These are phyloP conservation scores for Pulicaria dysenterica DNA, from an alignment of 129 eudicot species.

Conservation along the genomic window DNA sequence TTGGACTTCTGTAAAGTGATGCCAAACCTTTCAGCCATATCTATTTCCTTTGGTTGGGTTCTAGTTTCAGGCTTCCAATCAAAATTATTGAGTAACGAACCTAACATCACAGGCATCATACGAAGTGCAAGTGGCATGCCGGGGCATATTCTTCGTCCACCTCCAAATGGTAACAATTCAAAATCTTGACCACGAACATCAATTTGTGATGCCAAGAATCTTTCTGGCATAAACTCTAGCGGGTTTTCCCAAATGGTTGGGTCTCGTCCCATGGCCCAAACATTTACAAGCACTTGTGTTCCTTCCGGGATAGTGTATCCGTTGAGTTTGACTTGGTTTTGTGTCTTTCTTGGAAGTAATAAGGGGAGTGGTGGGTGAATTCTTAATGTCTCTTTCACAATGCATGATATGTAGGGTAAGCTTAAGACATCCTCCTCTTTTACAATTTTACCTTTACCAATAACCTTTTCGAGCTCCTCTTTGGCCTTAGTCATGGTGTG, in stretches of 20 bases:
- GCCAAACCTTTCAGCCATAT: constrained; percentile 31
- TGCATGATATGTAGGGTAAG: not conserved
- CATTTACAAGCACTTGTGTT: constrained; percentile 27
- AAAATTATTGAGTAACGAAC: constrained; percentile 24
- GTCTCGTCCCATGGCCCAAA: constrained; percentile 10
- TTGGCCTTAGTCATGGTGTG: not conserved
- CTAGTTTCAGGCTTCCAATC: constrained; percentile 34
- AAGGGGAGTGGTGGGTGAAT: not conserved
- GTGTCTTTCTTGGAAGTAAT: not conserved
- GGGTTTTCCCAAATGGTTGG: constrained; percentile 35
- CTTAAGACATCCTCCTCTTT: not conserved
- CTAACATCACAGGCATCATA: not conserved
- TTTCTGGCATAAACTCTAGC: constrained; percentile 27
- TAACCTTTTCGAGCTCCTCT: not conserved
- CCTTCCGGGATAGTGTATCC: not conserved
- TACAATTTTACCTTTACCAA: not conserved
- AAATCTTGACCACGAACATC: constrained; percentile 32
- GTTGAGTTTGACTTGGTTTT: not conserved
- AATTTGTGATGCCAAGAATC: constrained; percentile 15
- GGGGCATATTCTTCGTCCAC: constrained; percentile 33
- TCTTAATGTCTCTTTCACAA: not conserved
- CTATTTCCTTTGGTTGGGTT: not conserved
- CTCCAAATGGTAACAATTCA: constrained; percentile 32
- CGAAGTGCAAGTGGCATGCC: constrained; percentile 9
- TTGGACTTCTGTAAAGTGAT: not conserved